Evolutionary conservation across 495 filamentous ascomycete genomes (phyloP), one percentile per base, ranked within the genome.

Genomic region (Talaromyces adpressus): DNA sequence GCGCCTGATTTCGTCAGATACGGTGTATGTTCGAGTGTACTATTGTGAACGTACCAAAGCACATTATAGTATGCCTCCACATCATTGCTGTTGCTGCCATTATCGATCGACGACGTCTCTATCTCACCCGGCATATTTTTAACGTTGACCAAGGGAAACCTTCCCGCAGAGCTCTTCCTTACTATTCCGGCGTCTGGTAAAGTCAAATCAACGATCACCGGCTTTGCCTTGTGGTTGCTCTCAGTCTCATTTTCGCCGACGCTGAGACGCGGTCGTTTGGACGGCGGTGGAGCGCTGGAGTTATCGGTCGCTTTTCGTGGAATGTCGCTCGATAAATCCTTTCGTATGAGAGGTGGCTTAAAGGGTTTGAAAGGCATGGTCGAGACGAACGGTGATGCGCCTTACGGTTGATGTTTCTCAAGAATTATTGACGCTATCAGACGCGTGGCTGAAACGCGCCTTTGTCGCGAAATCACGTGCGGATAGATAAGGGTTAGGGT

Each of bases 51-150:
- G 47, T 74, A 86, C 86, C 87, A 91, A 32, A 91, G 75, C 16
- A 86, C 89, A 67, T 83, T 87, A 69, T 86, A 92, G 70, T 88
- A 90, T 6, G 71, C 71, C 47, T 81, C 77, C n/a, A 68, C 64
- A 20, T 65, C 69, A 23, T 30, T 64, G 14, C 58, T 61, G 18
- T 56, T 64, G 12, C 64, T 65, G 20, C 39, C 0, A 66, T 29
- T 56, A 22, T 23, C 6, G 34, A 23, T 3, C 8, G 59, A 12
- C 53, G 8, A 3, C 8, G 57, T 22, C 22, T 71, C 66, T 36
- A 45, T 56, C 14, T 59, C 32, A 9, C 63, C 63, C 3, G 34
- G 9, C 65, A 11, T 57, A 18, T 78, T 77, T 27, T 56, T 66
- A 39, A 76, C 72, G 61, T 73, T 75, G 14, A 70, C 36, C n/a